These are phyloP conservation scores for Fagus crenata DNA, from an alignment of 306 rosid species.

Conservation along the genomic window DNA sequence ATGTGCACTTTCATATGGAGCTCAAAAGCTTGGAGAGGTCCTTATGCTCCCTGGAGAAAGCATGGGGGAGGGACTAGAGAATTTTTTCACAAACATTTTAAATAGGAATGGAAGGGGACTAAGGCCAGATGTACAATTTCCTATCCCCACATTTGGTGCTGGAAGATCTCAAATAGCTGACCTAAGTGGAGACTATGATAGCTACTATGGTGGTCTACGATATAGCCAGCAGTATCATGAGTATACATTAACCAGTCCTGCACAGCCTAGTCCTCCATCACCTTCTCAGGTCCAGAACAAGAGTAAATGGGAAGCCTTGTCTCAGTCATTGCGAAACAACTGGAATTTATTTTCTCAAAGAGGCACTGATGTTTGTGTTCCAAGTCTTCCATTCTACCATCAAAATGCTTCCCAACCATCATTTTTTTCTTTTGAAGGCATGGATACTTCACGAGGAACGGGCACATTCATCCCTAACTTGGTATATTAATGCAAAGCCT, in stretches of 20 bases:
- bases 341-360: constrained; percentile 31
- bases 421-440: constrained; percentile 26
- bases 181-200: constrained; percentile 50
- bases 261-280: constrained; percentile 27
- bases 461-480: constrained; percentile 65
- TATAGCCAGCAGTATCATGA: constrained; percentile 26
- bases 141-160: constrained; percentile 68
- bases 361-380: constrained; percentile 29
- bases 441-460: constrained; percentile 57
- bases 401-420: constrained; percentile 32
- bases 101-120: constrained; percentile 69
- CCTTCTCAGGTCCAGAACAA: constrained; percentile 34
- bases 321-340: constrained; percentile 26
- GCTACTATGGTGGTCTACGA: constrained; percentile 38
- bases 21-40: constrained; percentile 41
- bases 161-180: constrained; percentile 51
- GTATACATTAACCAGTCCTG: constrained; percentile 14
- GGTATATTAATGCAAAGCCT: constrained; percentile 39
- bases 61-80: constrained; percentile 50
- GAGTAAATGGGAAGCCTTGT: constrained; percentile 23
- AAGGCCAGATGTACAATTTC: constrained; percentile 62
- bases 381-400: constrained; percentile 15
- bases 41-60: constrained; percentile 50
- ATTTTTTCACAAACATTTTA: constrained; percentile 46
- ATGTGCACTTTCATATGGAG: constrained; percentile 50